Evolutionary conservation across 805 yeast species (phyloP).

Genomic region (Sugiyamaella smithiae): DNA sequence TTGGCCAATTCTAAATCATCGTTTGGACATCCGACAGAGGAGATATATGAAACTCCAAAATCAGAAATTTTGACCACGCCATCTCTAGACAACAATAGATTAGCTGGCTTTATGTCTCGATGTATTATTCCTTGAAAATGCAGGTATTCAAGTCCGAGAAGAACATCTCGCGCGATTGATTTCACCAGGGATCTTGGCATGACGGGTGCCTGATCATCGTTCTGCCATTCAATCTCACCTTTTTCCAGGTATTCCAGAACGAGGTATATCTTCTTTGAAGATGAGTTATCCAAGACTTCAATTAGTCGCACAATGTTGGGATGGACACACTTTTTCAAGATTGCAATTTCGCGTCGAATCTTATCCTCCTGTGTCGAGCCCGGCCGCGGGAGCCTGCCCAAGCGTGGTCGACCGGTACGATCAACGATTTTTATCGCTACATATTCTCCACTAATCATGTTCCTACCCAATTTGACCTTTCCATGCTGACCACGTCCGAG

Average conservation of each 20-base stretch:
- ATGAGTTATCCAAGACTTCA: constrained; percentile 85
- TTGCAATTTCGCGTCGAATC: constrained; percentile 83
- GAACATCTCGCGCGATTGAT: constrained; percentile 74
- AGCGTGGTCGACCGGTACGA: constrained; percentile 57
- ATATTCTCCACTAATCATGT: constrained; percentile 50
- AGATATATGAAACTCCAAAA: constrained; percentile 89
- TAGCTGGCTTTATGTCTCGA: constrained; percentile 95
- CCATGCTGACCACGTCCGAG: constrained; percentile 98
- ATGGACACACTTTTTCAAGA: constrained; percentile 84
- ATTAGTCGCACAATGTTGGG: constrained; percentile 85
- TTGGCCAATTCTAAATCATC: constrained; percentile 83
- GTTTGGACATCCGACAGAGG: constrained; percentile 44
- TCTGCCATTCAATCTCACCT: constrained; percentile 89
- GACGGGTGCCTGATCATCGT: constrained; percentile 56
- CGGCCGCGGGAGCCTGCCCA: constrained; percentile 39
- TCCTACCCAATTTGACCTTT: constrained; percentile 89
- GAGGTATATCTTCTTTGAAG: constrained; percentile 79
- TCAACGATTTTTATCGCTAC: constrained; percentile 96
- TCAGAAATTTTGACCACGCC: constrained; percentile 88
- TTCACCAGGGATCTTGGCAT: constrained; percentile 66
- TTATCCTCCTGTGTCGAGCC: constrained; percentile 64
- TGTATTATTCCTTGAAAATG: constrained; percentile 91
- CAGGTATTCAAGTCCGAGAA: constrained; percentile 83
- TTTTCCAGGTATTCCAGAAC: constrained; percentile 85
- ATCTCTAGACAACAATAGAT: constrained; percentile 66